Percentiles rank a stretch among this genome's conserved stretches.
These are phyloP conservation scores for Cudoniella acicularis DNA, from an alignment of 495 filamentous ascomycete genomes.

Conservation along the genomic window DNA sequence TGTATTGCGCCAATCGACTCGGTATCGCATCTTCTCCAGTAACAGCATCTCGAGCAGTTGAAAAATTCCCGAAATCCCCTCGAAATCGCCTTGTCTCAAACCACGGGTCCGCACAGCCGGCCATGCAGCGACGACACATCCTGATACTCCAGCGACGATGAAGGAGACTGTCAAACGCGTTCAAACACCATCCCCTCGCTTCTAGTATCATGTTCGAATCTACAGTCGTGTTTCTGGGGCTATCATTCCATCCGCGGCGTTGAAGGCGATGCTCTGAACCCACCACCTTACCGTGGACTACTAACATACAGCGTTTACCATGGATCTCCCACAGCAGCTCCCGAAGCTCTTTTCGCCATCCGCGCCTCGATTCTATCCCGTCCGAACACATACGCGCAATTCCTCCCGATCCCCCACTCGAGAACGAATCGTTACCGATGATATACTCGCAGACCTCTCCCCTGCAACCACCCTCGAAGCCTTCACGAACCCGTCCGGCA, in stretches of 20 bases:
- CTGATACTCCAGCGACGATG: constrained; percentile 4
- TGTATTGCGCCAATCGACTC: background rate
- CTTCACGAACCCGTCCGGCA: constrained; percentile 49
- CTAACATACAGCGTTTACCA: constrained; percentile 16
- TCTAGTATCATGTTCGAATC: constrained; percentile 13
- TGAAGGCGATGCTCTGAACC: constrained; percentile 14
- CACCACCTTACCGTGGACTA: background rate
- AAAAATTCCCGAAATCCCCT: background rate
- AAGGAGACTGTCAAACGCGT: constrained; percentile 10
- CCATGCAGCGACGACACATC: constrained; percentile 6
- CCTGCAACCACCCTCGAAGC: constrained; percentile 53
- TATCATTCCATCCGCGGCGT: background rate
- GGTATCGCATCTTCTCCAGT: background rate
- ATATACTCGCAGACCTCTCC: constrained; percentile 51
- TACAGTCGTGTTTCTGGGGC: background rate
- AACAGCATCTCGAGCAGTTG: background rate
- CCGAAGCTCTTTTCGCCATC: constrained; percentile 1
- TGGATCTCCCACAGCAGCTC: constrained; percentile 15
- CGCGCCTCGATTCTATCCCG: constrained; percentile 16
- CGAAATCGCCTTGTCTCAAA: background rate
- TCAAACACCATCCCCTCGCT: constrained; percentile 1
- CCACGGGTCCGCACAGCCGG: background rate
- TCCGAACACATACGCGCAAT: constrained; percentile 12
- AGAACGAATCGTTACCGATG: constrained; percentile 32
- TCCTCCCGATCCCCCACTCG: constrained; percentile 29